Evolutionary conservation across 345 rosid genomes (phyloP), one percentile per base, ranked within the genome.

Genomic region (Carallia pectinifolia): DNA sequence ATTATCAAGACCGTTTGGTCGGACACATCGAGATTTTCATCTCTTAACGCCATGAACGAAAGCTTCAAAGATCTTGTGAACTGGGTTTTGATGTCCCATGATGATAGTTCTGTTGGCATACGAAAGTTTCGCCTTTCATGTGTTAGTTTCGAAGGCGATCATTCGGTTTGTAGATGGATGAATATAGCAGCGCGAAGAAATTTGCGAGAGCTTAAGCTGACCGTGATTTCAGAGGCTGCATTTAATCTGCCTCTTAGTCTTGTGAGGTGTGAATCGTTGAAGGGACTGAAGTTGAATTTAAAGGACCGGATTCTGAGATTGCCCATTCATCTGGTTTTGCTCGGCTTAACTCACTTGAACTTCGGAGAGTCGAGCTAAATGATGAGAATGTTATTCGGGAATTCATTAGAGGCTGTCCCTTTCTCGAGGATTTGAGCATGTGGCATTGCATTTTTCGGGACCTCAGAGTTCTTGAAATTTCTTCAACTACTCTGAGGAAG

Each of bases 61-160:
- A 12, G 29, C 31, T 69, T 59, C 65, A n/a, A 58, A 12, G 58
- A 59, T 50, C 59, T 44, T 58, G 71, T 58, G 12, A 68, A 56
- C 29, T 55, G 50, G 61, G 62, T 54, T 2, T 55, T 38, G 12
- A 38, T 17, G 37, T 58, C 55, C 29, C 56, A 10, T 18, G 30
- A n/a, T n/a, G n/a, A 59, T 18, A 0, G 58, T 30, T 48, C 29
- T 15, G 50, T 44, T n/a, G 31, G 23, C 23, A 9, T 69, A 19
- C 15, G 34, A 48, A 10, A 31, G 8, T 33, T 60, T 34, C 18
- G 63, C 15, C 58, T 69, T 27, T 54, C 48, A 40, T 8, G 13
- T 40, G 13, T 40, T 40, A 40, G 2, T 40, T 40, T 40, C 13
- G 10, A 40, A 40, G 48, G 9, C 13, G 15, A 40, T 9, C 48